These are phyloP conservation scores for Solanum tarijense DNA, from an alignment of 257 asterid species.

Conservation along the genomic window DNA sequence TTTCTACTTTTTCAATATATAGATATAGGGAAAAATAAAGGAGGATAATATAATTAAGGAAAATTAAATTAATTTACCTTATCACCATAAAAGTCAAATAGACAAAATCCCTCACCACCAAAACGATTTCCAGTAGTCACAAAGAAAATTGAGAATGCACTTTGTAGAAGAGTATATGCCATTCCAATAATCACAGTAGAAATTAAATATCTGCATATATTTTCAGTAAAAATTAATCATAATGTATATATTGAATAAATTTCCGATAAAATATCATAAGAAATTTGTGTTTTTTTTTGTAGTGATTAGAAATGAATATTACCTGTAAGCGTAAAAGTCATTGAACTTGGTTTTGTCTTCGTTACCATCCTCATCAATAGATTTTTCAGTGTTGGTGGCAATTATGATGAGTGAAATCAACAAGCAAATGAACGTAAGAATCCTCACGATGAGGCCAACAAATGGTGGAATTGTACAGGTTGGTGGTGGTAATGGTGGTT, in stretches of 20 bases:
- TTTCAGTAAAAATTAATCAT: not conserved
- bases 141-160: conserved; percentile 28
- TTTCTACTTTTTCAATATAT: not conserved
- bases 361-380: not conserved
- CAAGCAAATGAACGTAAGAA: conserved; percentile 26
- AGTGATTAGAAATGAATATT: not conserved
- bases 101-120: conserved; percentile 26
- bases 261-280: not conserved
- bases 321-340: conserved; percentile 24
- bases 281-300: not conserved
- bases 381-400: conserved; percentile 13
- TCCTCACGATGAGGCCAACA: conserved; percentile 21
- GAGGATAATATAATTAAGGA: not conserved
- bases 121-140: conserved; percentile 35
- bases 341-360: conserved; percentile 2
- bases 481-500: conserved; percentile 23
- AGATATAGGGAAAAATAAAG: not conserved
- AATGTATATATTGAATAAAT: not conserved
- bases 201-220: conserved; percentile 29
- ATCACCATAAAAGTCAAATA: conserved; percentile 36
- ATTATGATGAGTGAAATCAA: conserved; percentile 26
- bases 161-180: conserved; percentile 29
- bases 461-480: conserved; percentile 15
- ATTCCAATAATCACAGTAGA: conserved; percentile 28
- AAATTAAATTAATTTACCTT: conserved; percentile 11